A percentile compares a stretch with the other conserved stretches of the same genome.
phyloP scores from a whole-genome alignment of 2,329 filamentous ascomycete genomes.

The Xylaria digitata region DNA sequence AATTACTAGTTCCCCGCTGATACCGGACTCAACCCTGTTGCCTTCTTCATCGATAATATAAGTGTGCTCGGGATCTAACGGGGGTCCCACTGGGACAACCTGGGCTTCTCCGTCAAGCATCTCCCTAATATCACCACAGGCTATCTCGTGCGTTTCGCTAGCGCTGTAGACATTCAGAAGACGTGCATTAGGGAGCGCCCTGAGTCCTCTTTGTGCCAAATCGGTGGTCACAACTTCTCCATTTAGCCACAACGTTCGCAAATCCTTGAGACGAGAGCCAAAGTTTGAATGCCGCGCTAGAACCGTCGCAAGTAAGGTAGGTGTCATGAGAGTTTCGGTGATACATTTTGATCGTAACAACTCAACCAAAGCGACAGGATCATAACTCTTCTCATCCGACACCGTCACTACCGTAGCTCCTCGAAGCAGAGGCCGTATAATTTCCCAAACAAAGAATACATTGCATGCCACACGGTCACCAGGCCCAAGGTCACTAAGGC shows the following conservation, averaged over 20 bases:
- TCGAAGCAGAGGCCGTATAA: constrained; percentile 78
- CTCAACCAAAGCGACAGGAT: constrained; percentile 78
- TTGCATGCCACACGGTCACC: constrained; percentile 87
- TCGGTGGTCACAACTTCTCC: constrained; percentile 86
- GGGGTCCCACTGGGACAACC: constrained; percentile 80
- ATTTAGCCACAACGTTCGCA: constrained; percentile 82
- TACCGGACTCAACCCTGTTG: constrained; percentile 70
- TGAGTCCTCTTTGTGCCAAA: constrained; percentile 74
- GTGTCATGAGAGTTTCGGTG: constrained; percentile 86
- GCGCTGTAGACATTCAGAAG: constrained; percentile 85
- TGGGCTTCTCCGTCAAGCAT: constrained; percentile 72
- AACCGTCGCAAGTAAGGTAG: constrained; percentile 79
- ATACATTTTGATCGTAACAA: constrained; percentile 73
- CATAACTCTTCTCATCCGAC: constrained; percentile 81
- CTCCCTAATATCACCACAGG: constrained; percentile 77
- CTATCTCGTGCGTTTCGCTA: constrained; percentile 84
- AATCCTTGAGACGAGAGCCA: constrained; percentile 69
- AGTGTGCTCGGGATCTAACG: constrained; percentile 73
- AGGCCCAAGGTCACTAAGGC: constrained; percentile 73
- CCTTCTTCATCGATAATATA: constrained; percentile 79
- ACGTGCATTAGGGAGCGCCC: constrained; percentile 74
- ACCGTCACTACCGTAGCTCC: constrained; percentile 81
- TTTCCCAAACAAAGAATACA: constrained; percentile 90
- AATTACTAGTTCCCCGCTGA: constrained; percentile 78
- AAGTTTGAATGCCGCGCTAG: constrained; percentile 76